These are phyloP conservation scores for Tuber calosporum DNA, from an alignment of 495 filamentous ascomycete species.

Conservation along the genomic window DNA sequence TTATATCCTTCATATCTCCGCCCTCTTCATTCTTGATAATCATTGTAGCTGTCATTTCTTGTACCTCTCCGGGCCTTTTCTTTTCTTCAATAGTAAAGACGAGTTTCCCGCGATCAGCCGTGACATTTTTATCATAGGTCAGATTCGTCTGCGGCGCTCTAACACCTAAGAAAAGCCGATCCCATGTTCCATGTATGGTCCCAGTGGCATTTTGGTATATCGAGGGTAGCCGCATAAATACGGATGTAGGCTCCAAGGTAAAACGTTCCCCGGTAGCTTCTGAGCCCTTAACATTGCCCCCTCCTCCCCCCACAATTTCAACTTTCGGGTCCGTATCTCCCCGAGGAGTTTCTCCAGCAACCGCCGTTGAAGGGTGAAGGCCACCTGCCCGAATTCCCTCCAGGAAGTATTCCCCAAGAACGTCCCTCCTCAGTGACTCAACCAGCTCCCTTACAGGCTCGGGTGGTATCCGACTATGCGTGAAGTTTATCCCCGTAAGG, in stretches of 20 bases:
- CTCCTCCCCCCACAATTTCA: background rate
- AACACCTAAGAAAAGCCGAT: slow-evolving; percentile 21
- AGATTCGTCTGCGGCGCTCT: slow-evolving; percentile 20
- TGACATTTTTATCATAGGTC: slow-evolving; percentile 35
- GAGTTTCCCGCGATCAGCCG: slow-evolving; percentile 32
- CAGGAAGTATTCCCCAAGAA: slow-evolving; percentile 28
- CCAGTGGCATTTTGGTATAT: slow-evolving; percentile 34
- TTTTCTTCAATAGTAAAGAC: slow-evolving; percentile 35
- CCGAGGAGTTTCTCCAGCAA: background rate
- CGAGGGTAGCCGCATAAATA: slow-evolving; percentile 11
- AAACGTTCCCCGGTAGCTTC: slow-evolving; percentile 2
- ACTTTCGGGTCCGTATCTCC: background rate
- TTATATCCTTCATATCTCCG: slow-evolving; percentile 63
- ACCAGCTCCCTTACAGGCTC: slow-evolving; percentile 26
- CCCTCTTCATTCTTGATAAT: slow-evolving; percentile 37
- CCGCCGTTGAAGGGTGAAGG: background rate
- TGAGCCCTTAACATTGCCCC: background rate
- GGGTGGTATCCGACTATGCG: slow-evolving; percentile 25
- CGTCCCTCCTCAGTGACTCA: slow-evolving; percentile 19
- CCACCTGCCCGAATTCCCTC: background rate
- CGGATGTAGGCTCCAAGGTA: slow-evolving; percentile 1
- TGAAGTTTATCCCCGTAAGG: slow-evolving; percentile 30
- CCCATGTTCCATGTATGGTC: slow-evolving; percentile 34
- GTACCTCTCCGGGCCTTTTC: slow-evolving; percentile 24
- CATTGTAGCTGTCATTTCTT: slow-evolving; percentile 33